A percentile compares a stretch with the other conserved stretches of the same genome.
These are phyloP conservation scores for Suhomyces prunicola DNA, from an alignment of 805 yeast species.

Conservation along the genomic window DNA sequence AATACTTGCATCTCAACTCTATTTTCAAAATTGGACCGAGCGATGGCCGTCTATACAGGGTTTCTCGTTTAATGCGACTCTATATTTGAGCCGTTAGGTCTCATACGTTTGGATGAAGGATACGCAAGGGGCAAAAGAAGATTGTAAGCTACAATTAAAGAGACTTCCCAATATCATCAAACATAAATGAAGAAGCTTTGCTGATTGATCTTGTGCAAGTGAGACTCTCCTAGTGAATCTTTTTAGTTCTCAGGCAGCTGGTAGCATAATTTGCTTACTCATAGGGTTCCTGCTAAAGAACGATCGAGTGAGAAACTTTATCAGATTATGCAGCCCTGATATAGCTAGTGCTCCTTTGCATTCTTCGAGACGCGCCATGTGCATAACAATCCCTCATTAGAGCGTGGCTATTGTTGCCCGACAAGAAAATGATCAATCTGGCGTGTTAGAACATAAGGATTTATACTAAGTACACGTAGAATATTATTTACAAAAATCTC, in stretches of 20 bases:
- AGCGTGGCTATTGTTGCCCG: neutral
- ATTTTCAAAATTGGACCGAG: neutral
- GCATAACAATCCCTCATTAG: neutral
- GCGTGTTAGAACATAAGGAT: neutral
- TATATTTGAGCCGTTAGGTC: neutral
- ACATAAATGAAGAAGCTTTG: neutral
- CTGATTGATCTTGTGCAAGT: neutral
- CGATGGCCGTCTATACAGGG: neutral
- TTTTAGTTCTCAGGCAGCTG: neutral
- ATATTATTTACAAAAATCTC: neutral
- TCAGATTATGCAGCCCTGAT: neutral
- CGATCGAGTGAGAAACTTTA: neutral
- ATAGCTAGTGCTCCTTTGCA: neutral
- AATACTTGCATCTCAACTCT: neutral
- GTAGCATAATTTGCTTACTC: neutral
- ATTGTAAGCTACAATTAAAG: neutral
- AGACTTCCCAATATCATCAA: neutral
- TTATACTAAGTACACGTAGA: neutral
- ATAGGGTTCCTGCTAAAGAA: neutral
- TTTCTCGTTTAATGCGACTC: neutral
- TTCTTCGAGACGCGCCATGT: neutral
- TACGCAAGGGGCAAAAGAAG: neutral
- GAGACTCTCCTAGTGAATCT: neutral
- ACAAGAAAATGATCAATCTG: neutral
- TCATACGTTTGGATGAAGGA: neutral